Conservation (phyloP, 495 filamentous ascomycete species). For the Rhizodiscina lignyota region DNA sequence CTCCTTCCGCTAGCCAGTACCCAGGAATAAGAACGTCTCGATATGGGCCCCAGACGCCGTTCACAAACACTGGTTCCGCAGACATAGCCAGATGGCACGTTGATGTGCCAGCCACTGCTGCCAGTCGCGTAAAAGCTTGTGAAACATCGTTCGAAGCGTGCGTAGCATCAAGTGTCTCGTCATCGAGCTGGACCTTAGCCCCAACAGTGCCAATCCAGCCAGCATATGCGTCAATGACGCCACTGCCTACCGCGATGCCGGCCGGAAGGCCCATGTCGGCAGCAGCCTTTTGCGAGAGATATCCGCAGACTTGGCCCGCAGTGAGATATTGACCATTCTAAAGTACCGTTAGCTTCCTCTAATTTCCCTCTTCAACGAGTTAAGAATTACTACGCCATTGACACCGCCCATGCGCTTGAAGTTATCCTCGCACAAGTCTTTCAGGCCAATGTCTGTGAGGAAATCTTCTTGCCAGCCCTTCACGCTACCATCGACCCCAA, state of each 20-base stretch:
- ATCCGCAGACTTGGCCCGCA: constrained; percentile 78
- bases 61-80: constrained; percentile 72
- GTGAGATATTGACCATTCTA: constrained; percentile 84
- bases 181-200: constrained; percentile 62
- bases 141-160: constrained; percentile 52
- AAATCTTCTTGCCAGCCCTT: constrained; percentile 99
- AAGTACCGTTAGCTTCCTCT: constrained; percentile 11
- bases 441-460: constrained; percentile 62
- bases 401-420: constrained; percentile 89
- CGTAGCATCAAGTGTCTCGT: constrained; percentile 37
- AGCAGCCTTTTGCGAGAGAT: constrained; percentile 68
- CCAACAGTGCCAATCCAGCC: constrained; percentile 99
- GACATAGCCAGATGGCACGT: constrained; percentile 97
- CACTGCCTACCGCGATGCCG: constrained; percentile 83
- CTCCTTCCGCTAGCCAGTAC: constrained; percentile 93
- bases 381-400: constrained; percentile 60
- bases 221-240: constrained; percentile 96
- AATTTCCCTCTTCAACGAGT: background rate
- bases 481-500: constrained; percentile 90
- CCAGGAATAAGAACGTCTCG: constrained; percentile 79
- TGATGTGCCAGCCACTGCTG: constrained; percentile 90
- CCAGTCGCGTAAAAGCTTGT: constrained; percentile 86
- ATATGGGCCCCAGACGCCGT: constrained; percentile 93
- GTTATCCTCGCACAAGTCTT: constrained; percentile 65
- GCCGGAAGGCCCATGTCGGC: constrained; percentile 67